These are phyloP conservation scores for Solanum acaule DNA, from an alignment of 257 asterid genomes.

Conservation along the genomic window DNA sequence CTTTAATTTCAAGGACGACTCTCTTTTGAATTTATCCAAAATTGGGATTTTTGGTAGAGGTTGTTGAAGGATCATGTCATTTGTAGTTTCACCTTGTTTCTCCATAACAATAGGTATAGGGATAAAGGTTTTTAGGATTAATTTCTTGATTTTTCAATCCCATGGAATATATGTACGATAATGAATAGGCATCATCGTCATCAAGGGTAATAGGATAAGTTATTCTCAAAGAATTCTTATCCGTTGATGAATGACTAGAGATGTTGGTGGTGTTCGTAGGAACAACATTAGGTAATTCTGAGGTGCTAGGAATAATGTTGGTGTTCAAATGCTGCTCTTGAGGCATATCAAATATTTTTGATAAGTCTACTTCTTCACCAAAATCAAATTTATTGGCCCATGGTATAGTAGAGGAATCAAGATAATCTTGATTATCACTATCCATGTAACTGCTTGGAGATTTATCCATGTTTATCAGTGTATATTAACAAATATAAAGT, in stretches of 20 bases:
- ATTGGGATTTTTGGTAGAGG: neutral
- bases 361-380: neutral
- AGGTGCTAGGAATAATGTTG: no score
- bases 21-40: neutral
- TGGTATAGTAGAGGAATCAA: neutral
- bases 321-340: neutral
- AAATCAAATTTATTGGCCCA: neutral
- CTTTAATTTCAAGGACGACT: neutral
- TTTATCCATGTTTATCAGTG: neutral
- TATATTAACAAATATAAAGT: neutral
- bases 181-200: neutral
- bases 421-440: neutral
- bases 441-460: neutral
- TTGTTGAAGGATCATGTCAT: neutral
- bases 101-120: neutral
- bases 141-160: neutral
- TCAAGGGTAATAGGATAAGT: neutral
- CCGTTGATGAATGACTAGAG: neutral
- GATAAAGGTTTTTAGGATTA: neutral
- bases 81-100: neutral
- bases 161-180: neutral
- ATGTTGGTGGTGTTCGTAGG: neutral
- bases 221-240: neutral
- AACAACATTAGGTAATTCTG: neutral
- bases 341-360: neutral